These are phyloP conservation scores for Nicotiana knightiana DNA, from an alignment of 257 asterid species.

Conservation along the genomic window DNA sequence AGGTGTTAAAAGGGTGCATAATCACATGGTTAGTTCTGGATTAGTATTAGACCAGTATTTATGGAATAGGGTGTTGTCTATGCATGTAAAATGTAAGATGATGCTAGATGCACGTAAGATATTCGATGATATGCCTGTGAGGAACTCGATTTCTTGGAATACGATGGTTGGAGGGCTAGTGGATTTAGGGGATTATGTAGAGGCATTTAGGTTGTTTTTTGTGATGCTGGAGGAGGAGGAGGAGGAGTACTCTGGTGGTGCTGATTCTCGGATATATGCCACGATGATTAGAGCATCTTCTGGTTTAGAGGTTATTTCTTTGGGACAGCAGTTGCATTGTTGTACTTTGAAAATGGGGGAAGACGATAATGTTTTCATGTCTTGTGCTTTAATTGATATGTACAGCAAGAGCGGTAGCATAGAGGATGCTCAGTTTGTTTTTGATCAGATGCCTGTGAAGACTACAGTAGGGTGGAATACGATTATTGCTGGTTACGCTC, in stretches of 20 bases:
- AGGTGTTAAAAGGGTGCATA: conserved; percentile 62
- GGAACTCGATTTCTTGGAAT: conserved; percentile 65
- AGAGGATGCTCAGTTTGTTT: conserved; percentile 55
- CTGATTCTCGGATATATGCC: conserved; percentile 46
- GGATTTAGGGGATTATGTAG: conserved; percentile 51
- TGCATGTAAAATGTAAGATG: conserved; percentile 84
- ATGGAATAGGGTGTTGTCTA: conserved; percentile 59
- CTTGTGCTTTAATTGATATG: conserved; percentile 78
- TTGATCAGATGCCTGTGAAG: conserved; percentile 57
- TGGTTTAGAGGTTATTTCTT: conserved; percentile 54
- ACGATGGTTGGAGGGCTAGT: conserved; percentile 65
- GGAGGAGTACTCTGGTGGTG: conserved; percentile 34
- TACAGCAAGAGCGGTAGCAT: conserved; percentile 82
- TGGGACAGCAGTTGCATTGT: conserved; percentile 70
- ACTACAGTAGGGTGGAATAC: conserved; percentile 82
- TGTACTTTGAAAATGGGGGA: conserved; percentile 56
- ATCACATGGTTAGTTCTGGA: conserved; percentile 33
- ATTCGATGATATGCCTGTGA: conserved; percentile 64
- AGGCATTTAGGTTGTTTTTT: conserved; percentile 60
- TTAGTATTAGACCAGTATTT: conserved; percentile 57
- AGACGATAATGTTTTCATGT: conserved; percentile 43
- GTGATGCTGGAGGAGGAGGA: conserved; percentile 55
- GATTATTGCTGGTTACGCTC: conserved; percentile 64
- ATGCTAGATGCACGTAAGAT: conserved; percentile 66
- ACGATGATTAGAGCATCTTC: conserved; percentile 66